Percentiles rank a stretch among this genome's conserved stretches.
Conservation (phyloP, 2,329 filamentous ascomycete genomes). For the Ophiostoma sp. region DNA sequence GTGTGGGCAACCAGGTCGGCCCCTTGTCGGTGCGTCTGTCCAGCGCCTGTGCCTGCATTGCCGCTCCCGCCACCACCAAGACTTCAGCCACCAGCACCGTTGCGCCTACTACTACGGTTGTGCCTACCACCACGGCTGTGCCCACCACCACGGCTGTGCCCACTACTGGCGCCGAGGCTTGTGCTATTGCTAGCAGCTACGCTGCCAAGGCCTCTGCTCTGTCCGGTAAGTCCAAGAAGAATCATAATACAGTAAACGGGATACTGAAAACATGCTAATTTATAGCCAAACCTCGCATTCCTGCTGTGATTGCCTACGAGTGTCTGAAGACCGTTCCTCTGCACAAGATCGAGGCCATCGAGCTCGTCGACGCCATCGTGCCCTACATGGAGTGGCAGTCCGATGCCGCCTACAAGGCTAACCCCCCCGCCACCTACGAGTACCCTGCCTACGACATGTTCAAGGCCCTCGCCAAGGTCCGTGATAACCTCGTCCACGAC, state of each 20-base stretch:
- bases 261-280: too few species aligned
- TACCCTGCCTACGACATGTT: conserved; percentile 38
- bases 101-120: background rate
- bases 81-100: background rate
- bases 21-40: conserved; percentile 24
- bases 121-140: too few species aligned
- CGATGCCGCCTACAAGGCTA: conserved; percentile 37
- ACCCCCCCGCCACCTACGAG: conserved; percentile 37
- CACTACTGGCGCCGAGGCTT: conserved; percentile 12
- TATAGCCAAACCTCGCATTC: conserved; percentile 32
- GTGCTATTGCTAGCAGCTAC: conserved; percentile 27
- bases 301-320: conserved; percentile 37
- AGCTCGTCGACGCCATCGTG: conserved; percentile 37
- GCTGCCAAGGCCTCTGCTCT: conserved; percentile 20
- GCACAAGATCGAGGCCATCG: conserved; percentile 36
- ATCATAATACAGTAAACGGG: background rate
- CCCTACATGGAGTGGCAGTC: conserved; percentile 41
- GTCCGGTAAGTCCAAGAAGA: background rate
- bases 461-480: conserved; percentile 33
- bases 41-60: conserved; percentile 28
- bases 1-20: conserved; percentile 20
- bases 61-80: conserved; percentile 18
- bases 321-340: conserved; percentile 41
- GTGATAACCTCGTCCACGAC: conserved; percentile 33
- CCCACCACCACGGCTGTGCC: background rate